Conservation (phyloP, 495 filamentous ascomycete genomes). For the Talaromyces borbonicus region DNA sequence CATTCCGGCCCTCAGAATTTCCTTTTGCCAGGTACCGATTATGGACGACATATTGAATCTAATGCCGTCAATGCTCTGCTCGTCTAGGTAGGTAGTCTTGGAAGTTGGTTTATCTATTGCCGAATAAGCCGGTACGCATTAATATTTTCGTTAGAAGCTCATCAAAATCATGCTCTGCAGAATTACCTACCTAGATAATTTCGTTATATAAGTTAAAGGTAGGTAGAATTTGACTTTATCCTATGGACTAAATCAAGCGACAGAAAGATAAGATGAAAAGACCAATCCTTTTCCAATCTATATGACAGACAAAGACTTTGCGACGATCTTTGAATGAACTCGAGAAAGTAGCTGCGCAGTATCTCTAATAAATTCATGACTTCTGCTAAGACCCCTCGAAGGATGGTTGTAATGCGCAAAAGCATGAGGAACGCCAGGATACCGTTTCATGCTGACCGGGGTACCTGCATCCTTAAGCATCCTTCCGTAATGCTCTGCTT, state of each 20-base stretch:
- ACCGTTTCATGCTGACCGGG: constrained; percentile 18
- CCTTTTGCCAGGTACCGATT: background rate
- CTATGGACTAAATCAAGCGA: too few species aligned
- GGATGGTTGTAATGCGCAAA: constrained; percentile 21
- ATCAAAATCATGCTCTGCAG: too few species aligned
- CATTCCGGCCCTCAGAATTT: background rate
- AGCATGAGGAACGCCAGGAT: constrained; percentile 18
- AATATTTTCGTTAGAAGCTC: too few species aligned
- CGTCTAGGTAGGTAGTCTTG: too few species aligned
- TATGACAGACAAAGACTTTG: background rate
- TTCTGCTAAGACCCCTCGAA: constrained; percentile 9
- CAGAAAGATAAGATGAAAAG: too few species aligned
- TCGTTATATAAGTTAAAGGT: too few species aligned
- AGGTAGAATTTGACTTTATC: too few species aligned
- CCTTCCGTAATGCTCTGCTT: constrained; percentile 19
- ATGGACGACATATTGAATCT: background rate
- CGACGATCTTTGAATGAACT: constrained; percentile 4
- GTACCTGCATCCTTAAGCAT: constrained; percentile 14
- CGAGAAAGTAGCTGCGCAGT: constrained; percentile 8
- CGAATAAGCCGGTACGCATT: too few species aligned
- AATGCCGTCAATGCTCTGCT: too few species aligned
- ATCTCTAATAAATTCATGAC: constrained; percentile 11
- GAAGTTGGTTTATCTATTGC: too few species aligned
- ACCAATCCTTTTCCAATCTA: background rate
- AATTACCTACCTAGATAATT: too few species aligned